These are phyloP conservation scores for Saccharomyces hybrid DNA, from an alignment of 1,139 yeast species.

Conservation along the genomic window DNA sequence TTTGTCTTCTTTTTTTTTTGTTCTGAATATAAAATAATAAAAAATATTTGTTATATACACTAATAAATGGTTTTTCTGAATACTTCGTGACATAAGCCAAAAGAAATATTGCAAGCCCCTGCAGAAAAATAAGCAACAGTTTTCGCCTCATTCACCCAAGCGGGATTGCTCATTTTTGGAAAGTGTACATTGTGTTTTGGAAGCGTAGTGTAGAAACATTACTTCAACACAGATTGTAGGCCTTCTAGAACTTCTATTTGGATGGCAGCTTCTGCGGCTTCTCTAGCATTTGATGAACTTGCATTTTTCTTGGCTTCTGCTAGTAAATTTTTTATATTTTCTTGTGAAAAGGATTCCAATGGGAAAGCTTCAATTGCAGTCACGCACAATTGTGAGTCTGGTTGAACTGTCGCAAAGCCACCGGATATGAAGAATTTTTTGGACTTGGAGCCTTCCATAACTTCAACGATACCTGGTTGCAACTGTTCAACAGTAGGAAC, in stretches of 20 bases:
- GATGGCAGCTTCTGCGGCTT: constrained; percentile 90
- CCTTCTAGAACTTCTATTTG: constrained; percentile 96
- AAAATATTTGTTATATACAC: neutral
- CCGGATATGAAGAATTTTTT: constrained; percentile 88
- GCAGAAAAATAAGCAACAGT: neutral
- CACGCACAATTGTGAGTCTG: constrained; percentile 84
- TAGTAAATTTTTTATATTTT: constrained; percentile 70
- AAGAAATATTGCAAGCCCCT: neutral
- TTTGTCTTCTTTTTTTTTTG: neutral
- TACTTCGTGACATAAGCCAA: neutral
- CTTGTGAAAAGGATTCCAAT: constrained; percentile 78
- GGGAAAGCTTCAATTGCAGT: constrained; percentile 95
- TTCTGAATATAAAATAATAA: neutral
- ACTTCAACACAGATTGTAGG: constrained; percentile 80
- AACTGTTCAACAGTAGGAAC: constrained; percentile 97
- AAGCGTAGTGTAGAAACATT: constrained; percentile 20
- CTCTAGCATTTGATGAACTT: constrained; percentile 73
- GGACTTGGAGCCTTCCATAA: constrained; percentile 66
- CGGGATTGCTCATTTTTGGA: neutral
- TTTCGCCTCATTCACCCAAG: neutral
- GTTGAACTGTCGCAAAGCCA: constrained; percentile 95
- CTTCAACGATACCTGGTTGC: constrained; percentile 91
- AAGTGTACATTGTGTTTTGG: neutral
- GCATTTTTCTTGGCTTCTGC: constrained; percentile 94
- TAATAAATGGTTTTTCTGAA: neutral